phyloP scores from a whole-genome alignment of 495 filamentous ascomycete genomes.

The Penicillium soppii region DNA sequence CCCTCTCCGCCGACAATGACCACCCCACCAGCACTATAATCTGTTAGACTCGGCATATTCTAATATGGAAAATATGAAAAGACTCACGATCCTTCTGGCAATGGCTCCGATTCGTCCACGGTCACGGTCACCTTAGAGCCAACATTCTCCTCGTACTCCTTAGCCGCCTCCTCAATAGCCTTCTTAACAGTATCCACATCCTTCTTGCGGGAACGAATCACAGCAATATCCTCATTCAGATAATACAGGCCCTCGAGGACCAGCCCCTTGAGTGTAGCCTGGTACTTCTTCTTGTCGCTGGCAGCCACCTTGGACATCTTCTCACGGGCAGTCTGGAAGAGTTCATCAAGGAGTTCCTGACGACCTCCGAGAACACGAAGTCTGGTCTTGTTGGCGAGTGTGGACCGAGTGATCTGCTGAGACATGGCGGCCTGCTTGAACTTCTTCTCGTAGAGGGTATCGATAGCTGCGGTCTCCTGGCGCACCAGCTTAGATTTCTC shows the following conservation, averaged over 20 bases:
- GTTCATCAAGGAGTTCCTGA: conserved; percentile 87
- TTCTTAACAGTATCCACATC: conserved; percentile 72
- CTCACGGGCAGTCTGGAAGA: conserved; percentile 77
- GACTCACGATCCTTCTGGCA: conserved; percentile 86
- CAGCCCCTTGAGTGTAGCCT: conserved; percentile 70
- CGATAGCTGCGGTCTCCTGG: conserved; percentile 89
- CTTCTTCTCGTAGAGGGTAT: conserved; percentile 91
- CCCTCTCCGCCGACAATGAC: conserved; percentile 76
- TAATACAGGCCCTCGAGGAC: conserved; percentile 89
- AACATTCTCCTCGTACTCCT: conserved; percentile 76
- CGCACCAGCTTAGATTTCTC: conserved; percentile 98
- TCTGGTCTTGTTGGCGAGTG: conserved; percentile 90
- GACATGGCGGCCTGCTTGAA: conserved; percentile 96
- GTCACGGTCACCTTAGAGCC: conserved; percentile 61
- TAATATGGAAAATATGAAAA: conserved; percentile 2
- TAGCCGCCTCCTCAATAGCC: conserved; percentile 70
- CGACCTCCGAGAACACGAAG: conserved; percentile 80
- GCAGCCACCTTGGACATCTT: conserved; percentile 60
- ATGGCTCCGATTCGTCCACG: conserved; percentile 75
- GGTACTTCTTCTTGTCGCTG: conserved; percentile 71
- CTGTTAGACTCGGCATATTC: conserved; percentile 7
- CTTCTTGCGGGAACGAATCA: conserved; percentile 71
- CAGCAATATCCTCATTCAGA: conserved; percentile 74
- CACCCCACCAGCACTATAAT: conserved; percentile 75
- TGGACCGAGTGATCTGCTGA: conserved; percentile 95